Conservation (phyloP, 164 flowering plant genomes). For the Vitis vinifera region ASM3070453v1 NC_081822.1:4774501-4775000, state of each 20-base stretch:
- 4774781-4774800: slow-evolving; percentile 64
- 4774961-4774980: too few species aligned
- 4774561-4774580: background rate
- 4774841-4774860: slow-evolving; percentile 59
- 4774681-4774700: too few species aligned
- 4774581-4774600: background rate
- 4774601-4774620: too few species aligned
- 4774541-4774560: slow-evolving; percentile 43
- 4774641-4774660: too few species aligned
- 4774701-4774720: too few species aligned
- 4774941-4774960: background rate
- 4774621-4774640: too few species aligned
- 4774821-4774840: slow-evolving; percentile 51
- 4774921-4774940: slow-evolving; percentile 3
- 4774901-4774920: slow-evolving; percentile 25
- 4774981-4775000: background rate
- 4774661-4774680: too few species aligned
- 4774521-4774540: slow-evolving; percentile 62
- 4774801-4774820: slow-evolving; percentile 88
- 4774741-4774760: slow-evolving; percentile 34
- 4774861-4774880: slow-evolving; percentile 95
- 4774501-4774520: slow-evolving; percentile 87
- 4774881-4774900: slow-evolving; percentile 77
- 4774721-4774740: too few species aligned
- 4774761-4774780: slow-evolving; percentile 57